Conservation (phyloP, 106 monocot genomes). For the Acorus gramineus region DNA sequence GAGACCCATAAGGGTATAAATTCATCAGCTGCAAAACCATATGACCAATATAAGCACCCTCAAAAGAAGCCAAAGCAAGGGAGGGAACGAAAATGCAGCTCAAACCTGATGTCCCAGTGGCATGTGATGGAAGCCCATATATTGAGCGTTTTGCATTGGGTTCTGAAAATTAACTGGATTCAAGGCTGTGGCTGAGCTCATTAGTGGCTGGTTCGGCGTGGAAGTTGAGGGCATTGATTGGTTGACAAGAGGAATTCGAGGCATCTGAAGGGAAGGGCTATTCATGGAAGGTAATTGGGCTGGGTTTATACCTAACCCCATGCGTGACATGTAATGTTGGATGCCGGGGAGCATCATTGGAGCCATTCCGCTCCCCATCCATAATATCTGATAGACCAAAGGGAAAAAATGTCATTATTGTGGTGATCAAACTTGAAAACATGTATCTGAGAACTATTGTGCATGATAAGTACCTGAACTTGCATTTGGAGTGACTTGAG, state of each 20-base stretch:
- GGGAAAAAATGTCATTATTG: background rate
- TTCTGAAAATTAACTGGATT: slow-evolving; percentile 25
- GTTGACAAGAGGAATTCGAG: slow-evolving; percentile 22
- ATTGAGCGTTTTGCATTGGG: slow-evolving; percentile 32
- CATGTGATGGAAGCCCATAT: slow-evolving; percentile 39
- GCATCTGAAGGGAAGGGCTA: slow-evolving; percentile 23
- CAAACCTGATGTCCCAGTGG: slow-evolving; percentile 36
- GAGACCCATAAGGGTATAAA: too few species aligned
- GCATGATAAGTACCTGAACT: slow-evolving; percentile 46
- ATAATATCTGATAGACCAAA: slow-evolving; percentile 53
- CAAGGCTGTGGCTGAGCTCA: slow-evolving; percentile 5
- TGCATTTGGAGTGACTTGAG: slow-evolving; percentile 72
- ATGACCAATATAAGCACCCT: background rate
- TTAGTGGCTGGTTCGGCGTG: slow-evolving; percentile 11
- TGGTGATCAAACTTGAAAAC: too few species aligned
- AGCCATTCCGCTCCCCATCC: slow-evolving; percentile 89
- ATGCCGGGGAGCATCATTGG: slow-evolving; percentile 66
- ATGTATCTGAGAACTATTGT: background rate
- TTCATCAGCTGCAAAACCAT: too few species aligned
- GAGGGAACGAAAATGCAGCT: background rate
- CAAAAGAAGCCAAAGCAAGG: background rate
- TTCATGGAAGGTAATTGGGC: slow-evolving; percentile 28
- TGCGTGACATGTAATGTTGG: slow-evolving; percentile 40
- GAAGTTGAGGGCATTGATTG: slow-evolving; percentile 14
- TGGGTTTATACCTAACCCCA: slow-evolving; percentile 33